These are phyloP conservation scores for Geum urbanum DNA, from an alignment of 306 rosid genomes.

Conservation along the genomic window DNA sequence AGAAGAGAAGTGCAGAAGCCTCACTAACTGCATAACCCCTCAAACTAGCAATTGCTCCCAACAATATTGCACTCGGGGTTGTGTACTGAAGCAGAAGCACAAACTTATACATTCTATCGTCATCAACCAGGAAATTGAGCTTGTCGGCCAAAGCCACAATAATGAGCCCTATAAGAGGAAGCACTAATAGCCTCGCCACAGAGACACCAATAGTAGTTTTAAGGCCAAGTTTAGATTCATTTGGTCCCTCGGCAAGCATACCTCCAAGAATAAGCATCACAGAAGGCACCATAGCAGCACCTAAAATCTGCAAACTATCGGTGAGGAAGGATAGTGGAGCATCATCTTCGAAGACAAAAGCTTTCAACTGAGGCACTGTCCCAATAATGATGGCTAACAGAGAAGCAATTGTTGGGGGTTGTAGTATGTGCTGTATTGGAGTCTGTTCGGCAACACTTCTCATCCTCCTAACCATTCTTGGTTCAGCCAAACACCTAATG, in stretches of 20 bases:
- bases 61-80: conserved; percentile 76
- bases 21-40: conserved; percentile 89
- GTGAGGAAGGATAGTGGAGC: conserved; percentile 69
- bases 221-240: conserved; percentile 63
- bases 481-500: conserved; percentile 74
- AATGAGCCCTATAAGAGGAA: conserved; percentile 76
- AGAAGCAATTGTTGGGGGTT: conserved; percentile 87
- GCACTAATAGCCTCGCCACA: conserved; percentile 76
- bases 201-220: conserved; percentile 64
- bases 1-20: conserved; percentile 83
- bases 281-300: conserved; percentile 74
- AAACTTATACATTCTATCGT: conserved; percentile 62
- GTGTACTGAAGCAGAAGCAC: conserved; percentile 83
- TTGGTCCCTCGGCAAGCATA: conserved; percentile 92
- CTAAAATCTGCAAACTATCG: conserved; percentile 69
- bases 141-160: conserved; percentile 53
- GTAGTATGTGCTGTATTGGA: conserved; percentile 73
- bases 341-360: conserved; percentile 55
- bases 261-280: conserved; percentile 92
- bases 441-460: conserved; percentile 78
- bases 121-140: conserved; percentile 48
- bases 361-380: conserved; percentile 60
- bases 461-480: conserved; percentile 71
- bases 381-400: conserved; percentile 76
- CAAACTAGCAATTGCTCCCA: conserved; percentile 87